Evolutionary conservation across 208 protist species (phyloP).

Genomic region (Crithidia sp.): DNA sequence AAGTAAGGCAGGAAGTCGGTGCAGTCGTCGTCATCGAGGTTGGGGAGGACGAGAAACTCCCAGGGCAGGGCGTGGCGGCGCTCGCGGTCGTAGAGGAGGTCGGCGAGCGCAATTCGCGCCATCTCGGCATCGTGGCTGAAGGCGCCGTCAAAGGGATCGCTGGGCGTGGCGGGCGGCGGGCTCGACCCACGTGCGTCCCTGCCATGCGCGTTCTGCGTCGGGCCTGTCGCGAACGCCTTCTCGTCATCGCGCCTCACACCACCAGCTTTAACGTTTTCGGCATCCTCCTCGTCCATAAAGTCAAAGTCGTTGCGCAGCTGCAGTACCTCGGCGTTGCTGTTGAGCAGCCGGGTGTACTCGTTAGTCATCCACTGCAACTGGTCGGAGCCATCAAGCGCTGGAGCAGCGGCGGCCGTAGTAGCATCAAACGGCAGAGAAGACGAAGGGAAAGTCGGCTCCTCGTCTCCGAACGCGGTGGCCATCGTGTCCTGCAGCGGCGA

Average conservation of each 20-base stretch:
- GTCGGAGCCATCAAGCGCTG: conserved; percentile 33
- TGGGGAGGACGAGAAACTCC: conserved; percentile 83
- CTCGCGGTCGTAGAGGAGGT: conserved; percentile 71
- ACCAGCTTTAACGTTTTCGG: not conserved
- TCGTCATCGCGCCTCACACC: too few relatives aligned
- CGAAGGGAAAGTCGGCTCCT: not conserved
- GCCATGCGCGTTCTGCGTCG: conserved; percentile 33
- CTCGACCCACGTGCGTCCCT: conserved; percentile 7
- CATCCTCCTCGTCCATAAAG: conserved; percentile 35
- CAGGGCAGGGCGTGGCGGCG: conserved; percentile 81
- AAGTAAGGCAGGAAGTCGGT: conserved; percentile 77
- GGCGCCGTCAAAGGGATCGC: not conserved
- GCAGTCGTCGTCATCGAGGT: conserved; percentile 54
- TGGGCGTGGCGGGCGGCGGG: conserved; percentile 23
- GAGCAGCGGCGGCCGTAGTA: not conserved
- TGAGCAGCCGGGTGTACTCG: conserved; percentile 64
- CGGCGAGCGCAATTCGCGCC: conserved; percentile 39
- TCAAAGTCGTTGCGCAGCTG: conserved; percentile 80
- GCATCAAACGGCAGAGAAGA: not conserved
- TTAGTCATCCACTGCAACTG: conserved; percentile 50
- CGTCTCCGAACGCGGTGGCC: conserved; percentile 12
- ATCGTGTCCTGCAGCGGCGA: not conserved
- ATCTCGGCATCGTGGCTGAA: conserved; percentile 29
- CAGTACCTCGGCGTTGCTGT: conserved; percentile 65
- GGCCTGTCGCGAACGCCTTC: not conserved